Evolutionary conservation across 495 filamentous ascomycete species (phyloP).

Genomic region (Aspergillus leporis): DNA sequence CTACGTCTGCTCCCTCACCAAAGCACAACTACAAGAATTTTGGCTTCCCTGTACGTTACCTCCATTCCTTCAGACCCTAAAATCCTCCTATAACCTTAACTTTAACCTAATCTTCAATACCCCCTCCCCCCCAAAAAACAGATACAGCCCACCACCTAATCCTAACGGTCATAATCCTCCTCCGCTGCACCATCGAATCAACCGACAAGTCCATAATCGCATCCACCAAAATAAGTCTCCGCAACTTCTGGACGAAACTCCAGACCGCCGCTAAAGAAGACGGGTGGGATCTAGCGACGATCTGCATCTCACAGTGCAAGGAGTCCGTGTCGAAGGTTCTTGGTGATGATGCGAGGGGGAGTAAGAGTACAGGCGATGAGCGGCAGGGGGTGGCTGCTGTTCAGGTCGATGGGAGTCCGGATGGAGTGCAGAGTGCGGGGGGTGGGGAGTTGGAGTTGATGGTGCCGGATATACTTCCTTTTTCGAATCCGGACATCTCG

Average conservation of each 20-base stretch:
- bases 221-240: slow-evolving; percentile 22
- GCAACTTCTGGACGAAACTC: slow-evolving; percentile 27
- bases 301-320: slow-evolving; percentile 32
- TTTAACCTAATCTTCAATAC: neutral
- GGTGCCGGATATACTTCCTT: slow-evolving; percentile 19
- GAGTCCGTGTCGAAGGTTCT: slow-evolving; percentile 29
- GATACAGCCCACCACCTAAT: slow-evolving; percentile 27
- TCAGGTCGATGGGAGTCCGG: neutral
- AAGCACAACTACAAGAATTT: slow-evolving; percentile 24
- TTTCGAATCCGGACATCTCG: slow-evolving; percentile 19
- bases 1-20: slow-evolving; percentile 21
- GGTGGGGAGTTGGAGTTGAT: neutral
- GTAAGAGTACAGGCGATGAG: neutral
- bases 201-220: slow-evolving; percentile 17
- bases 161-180: slow-evolving; percentile 25
- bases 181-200: slow-evolving; percentile 30
- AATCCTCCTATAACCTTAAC: neutral
- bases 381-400: neutral
- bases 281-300: slow-evolving; percentile 37
- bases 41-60: slow-evolving; percentile 27
- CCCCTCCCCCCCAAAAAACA: slow-evolving; percentile 2
- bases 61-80: neutral
- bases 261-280: slow-evolving; percentile 27
- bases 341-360: neutral
- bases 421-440: neutral